phyloP scores from a whole-genome alignment of 768 basidiomycete species.

The Termitomyces sp. region DNA sequence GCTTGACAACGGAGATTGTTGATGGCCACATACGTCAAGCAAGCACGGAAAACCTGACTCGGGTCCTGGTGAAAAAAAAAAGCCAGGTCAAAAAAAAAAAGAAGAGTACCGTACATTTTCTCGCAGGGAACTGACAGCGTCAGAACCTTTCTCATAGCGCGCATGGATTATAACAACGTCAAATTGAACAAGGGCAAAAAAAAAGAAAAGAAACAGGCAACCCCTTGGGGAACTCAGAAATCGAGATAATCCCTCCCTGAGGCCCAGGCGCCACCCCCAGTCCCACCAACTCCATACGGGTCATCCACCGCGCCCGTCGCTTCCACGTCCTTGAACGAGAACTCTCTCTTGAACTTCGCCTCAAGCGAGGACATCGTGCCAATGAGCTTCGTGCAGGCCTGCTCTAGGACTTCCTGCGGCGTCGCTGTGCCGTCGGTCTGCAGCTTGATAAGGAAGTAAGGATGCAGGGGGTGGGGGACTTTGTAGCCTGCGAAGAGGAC shows the following conservation, averaged over 20 bases:
- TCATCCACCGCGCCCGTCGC: conserved; percentile 36
- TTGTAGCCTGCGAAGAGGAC: conserved; percentile 98
- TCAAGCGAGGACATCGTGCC: conserved; percentile 62
- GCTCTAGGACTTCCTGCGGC: conserved; percentile 77
- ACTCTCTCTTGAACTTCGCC: conserved; percentile 77
- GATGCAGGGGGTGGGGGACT: conserved; percentile 94
- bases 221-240: conserved; percentile 11
- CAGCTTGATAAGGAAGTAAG: conserved; percentile 90
- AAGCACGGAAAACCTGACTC: not conserved
- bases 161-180: not conserved
- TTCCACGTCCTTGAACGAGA: conserved; percentile 72
- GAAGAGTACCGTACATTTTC: no score
- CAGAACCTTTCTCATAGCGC: not conserved
- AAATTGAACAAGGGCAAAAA: not conserved
- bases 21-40: no score
- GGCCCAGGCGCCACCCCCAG: conserved; percentile 17
- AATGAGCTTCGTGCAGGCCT: conserved; percentile 81
- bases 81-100: not conserved
- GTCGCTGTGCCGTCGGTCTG: conserved; percentile 89
- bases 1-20: no score
- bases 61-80: not conserved
- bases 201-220: not conserved
- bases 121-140: no score
- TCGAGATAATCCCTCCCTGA: conserved; percentile 21
- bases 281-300: conserved; percentile 37